phyloP scores from a whole-genome alignment of 202 grass and related monocot genomes.

The Alloteropsis angusta region DNA sequence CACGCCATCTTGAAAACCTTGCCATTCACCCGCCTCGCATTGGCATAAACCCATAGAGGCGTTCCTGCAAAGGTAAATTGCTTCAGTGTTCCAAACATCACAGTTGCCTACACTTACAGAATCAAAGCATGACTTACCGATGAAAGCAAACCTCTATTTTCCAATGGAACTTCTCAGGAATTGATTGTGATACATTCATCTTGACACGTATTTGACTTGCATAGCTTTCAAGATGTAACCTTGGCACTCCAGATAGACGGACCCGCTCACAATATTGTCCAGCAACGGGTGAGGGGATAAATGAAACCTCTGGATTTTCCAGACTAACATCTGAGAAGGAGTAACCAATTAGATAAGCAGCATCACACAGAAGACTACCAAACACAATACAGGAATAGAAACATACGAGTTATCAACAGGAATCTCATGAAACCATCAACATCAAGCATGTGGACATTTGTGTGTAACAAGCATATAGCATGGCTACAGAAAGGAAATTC shows the following conservation, averaged over 20 bases:
- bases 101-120: neutral
- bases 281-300: constrained; percentile 36
- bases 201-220: constrained; percentile 43
- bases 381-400: neutral
- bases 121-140: constrained; percentile 43
- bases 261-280: constrained; percentile 64
- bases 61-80: constrained; percentile 51
- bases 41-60: constrained; percentile 56
- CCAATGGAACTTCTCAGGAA: constrained; percentile 58
- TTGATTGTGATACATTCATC: constrained; percentile 61
- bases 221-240: constrained; percentile 57
- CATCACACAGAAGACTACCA: neutral
- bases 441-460: neutral
- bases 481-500: neutral
- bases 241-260: constrained; percentile 51
- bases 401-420: neutral
- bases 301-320: constrained; percentile 49
- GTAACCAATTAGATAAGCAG: constrained; percentile 16
- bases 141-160: constrained; percentile 82
- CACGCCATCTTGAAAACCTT: constrained; percentile 51
- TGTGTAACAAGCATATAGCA: neutral
- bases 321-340: constrained; percentile 58
- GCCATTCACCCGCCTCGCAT: constrained; percentile 64
- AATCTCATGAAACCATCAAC: neutral
- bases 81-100: neutral